phyloP scores from a whole-genome alignment of 2,329 filamentous ascomycete species.

The Beauveria australis region DNA sequence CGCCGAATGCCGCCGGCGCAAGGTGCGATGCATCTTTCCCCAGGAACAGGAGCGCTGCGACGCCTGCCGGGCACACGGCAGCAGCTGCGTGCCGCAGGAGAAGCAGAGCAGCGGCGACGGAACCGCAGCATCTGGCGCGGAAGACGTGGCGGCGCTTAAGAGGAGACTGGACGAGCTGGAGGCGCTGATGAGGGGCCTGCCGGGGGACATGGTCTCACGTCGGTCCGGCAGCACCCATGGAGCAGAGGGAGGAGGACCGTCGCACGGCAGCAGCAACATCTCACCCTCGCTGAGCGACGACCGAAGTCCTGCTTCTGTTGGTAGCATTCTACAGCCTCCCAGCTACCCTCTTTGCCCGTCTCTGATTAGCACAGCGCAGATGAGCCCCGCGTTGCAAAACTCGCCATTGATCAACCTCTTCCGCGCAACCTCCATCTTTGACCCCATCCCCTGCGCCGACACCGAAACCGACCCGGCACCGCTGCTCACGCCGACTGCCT shows the following conservation, averaged over 20 bases:
- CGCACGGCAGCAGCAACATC: constrained; percentile 2
- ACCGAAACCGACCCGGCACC: neutral
- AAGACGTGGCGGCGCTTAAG: constrained; percentile 10
- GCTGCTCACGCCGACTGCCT: neutral
- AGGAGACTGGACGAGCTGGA: constrained; percentile 20
- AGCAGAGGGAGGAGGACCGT: neutral
- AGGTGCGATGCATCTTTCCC: constrained; percentile 38
- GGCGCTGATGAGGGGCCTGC: constrained; percentile 13
- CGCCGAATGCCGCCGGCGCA: constrained; percentile 37
- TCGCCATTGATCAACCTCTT: constrained; percentile 4
- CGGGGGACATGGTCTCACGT: neutral
- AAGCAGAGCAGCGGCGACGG: constrained; percentile 12
- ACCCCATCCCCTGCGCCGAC: neutral
- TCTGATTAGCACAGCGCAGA: neutral
- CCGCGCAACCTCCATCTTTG: constrained; percentile 3
- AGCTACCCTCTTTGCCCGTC: neutral
- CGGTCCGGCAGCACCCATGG: neutral
- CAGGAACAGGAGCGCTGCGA: constrained; percentile 30
- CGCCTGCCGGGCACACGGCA: constrained; percentile 35
- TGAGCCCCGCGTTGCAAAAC: neutral
- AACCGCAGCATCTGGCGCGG: neutral
- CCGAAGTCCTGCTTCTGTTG: neutral
- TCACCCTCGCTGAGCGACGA: neutral
- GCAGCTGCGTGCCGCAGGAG: constrained; percentile 36
- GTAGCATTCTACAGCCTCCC: neutral